These are phyloP conservation scores for Quercus robur DNA, from an alignment of 306 rosid species.

Conservation along the genomic window DNA sequence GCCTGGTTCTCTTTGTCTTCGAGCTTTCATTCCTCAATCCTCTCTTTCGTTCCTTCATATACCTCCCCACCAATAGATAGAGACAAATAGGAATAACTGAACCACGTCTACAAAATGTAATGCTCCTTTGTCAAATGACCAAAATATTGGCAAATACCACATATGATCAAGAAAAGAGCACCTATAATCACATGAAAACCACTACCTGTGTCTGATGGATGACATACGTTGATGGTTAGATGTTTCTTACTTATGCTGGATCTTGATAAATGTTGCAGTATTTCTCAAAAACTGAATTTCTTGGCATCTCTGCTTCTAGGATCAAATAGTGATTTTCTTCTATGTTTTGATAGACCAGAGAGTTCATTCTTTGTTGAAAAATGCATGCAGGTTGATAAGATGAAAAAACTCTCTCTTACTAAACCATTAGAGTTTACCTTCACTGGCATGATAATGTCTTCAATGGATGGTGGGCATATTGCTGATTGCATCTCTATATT, in stretches of 20 bases:
- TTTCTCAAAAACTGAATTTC: not conserved
- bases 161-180: too few relatives aligned
- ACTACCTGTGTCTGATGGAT: not conserved
- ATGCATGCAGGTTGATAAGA: constrained; percentile 69
- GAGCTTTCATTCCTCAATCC: too few relatives aligned
- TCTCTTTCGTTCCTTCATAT: too few relatives aligned
- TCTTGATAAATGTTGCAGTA: not conserved
- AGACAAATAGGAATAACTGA: too few relatives aligned
- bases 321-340: not conserved
- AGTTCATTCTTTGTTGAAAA: constrained; percentile 12
- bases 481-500: constrained; percentile 59
- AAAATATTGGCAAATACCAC: too few relatives aligned
- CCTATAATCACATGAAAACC: too few relatives aligned
- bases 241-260: not conserved
- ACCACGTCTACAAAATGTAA: too few relatives aligned
- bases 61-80: too few relatives aligned
- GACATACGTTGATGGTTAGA: not conserved
- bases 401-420: constrained; percentile 48
- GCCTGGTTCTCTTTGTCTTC: too few relatives aligned
- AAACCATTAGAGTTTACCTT: constrained; percentile 84
- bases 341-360: not conserved
- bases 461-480: constrained; percentile 70
- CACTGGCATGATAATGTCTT: constrained; percentile 87
- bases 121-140: too few relatives aligned
- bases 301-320: not conserved